A percentile compares a stretch with the other conserved stretches of the same genome.
Evolutionary conservation across 2,329 filamentous ascomycete genomes (phyloP).

Genomic region (Malbranchea cinnamomea): DNA sequence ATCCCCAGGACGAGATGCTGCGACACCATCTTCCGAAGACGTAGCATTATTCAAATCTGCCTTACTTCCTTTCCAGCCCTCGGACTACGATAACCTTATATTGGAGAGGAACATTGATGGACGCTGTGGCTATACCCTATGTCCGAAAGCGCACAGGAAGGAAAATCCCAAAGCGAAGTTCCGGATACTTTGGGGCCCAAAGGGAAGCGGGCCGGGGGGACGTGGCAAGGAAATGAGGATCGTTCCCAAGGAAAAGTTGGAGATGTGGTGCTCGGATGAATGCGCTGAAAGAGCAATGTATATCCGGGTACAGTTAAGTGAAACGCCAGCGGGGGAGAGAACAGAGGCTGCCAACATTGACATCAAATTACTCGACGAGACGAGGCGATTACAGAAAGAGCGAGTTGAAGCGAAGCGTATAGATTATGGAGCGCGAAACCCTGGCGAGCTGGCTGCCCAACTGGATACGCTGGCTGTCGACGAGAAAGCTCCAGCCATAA

Average conservation of each 20-base stretch:
- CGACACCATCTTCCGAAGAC: conserved; percentile 44
- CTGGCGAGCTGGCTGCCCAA: conserved; percentile 12
- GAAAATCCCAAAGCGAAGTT: conserved; percentile 47
- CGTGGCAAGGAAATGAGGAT: conserved; percentile 45
- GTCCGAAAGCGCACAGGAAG: conserved; percentile 46
- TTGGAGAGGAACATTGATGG: conserved; percentile 75
- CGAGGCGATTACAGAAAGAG: conserved; percentile 13
- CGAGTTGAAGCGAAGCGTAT: conserved; percentile 7
- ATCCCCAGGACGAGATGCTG: conserved; percentile 35
- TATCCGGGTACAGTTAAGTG: conserved; percentile 73
- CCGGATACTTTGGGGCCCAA: conserved; percentile 46
- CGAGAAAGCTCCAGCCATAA: conserved; percentile 10
- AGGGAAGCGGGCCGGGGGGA: conserved; percentile 30
- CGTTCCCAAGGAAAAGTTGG: conserved; percentile 54
- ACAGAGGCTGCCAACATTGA: conserved; percentile 41
- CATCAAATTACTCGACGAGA: conserved; percentile 55
- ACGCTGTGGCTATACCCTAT: conserved; percentile 73
- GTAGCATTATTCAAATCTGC: conserved; percentile 48
- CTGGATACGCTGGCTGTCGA: conserved; percentile 16
- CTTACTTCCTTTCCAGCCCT: conserved; percentile 63
- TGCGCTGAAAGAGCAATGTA: conserved; percentile 73
- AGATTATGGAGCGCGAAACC: no score
- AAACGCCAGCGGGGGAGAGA: conserved; percentile 74
- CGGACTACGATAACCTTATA: conserved; percentile 79
- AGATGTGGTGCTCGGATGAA: conserved; percentile 71